Evolutionary conservation across 2,329 filamentous ascomycete species (phyloP), one percentile per base, ranked within the genome.

Genomic region (Cladorrhinum sp.): DNA sequence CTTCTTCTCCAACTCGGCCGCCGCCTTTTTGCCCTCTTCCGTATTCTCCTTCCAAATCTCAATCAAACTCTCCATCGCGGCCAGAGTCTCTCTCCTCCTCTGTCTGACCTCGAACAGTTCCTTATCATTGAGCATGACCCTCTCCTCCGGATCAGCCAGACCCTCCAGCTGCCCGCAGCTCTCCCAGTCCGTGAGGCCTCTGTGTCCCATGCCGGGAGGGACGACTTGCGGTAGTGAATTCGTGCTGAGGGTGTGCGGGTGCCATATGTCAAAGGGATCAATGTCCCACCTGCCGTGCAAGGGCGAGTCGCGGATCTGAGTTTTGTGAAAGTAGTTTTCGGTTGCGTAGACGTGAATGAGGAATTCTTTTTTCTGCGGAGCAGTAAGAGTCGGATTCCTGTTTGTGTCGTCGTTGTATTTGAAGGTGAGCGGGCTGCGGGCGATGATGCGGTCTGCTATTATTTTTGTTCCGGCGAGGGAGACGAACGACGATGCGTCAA

Each of bases 381-480:
- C 28, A 39, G 10, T 56, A n/a, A 18, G n/a, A 23, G 21, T 20
- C 2, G 21, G 33, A 39, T 23, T n/a, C 16, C 14, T 12, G 26
- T n/a, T n/a, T 8, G 18, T 24, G 24, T 48, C 20, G 14, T 21
- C 42, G 21, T 77, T 64, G 57, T 81, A 67, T 24, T 74, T 74
- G 65, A 81, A 84, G 28, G 73, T 73, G 48, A 84, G 70, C 1
- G 82, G 83, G 62, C 82, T 83, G 28, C 69, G 69, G 23, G 68
- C 61, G 39, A 82, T 62, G n/a, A 84, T 73, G 36, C 67, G 65
- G 2, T 65, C 60, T 12, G 78, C 81, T 12, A 74, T 76, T 3
- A 73, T 70, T 16, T 71, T 67, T 18, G 74, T 76, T 52, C 73
- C 74, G 18, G 81, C 76, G 23, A 85, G 73, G 12, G 79, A 79